Base-by-base conservation (phyloP, 176 grass and related monocot genomes). In the Hordeum marinum region DNA sequence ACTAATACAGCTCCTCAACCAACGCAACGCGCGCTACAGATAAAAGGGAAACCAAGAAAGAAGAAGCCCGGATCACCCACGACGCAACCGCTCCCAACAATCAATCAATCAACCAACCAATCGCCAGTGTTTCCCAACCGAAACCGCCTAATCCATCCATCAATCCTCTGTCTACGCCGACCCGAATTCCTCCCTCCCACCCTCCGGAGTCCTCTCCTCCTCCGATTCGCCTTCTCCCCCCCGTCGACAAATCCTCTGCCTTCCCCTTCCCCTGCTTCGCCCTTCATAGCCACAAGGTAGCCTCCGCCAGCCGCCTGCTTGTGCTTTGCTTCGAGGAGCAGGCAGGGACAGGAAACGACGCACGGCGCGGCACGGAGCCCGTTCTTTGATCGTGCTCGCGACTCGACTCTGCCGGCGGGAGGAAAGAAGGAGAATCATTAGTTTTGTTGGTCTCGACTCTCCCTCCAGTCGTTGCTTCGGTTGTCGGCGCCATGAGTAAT, bases 401-500 rank as follows among this genome's bases (percentile, higher is more conserved):
- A 68, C 54, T 57, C 63, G 55, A 68, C 54, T 57, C 54, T 55
- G 17, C 54, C 54, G 54, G 61, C 1, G 3, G 24, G 37, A 20
- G 61, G 46, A 69, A 45, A 15, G 45, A 13, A 32, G 17, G 58
- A 68, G 64, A 63, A 45, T 35, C 58, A 10, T 73, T 32, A 23
- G 6, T 65, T 57, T 63, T 29, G 2, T 41, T 45, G 36, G 81
- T 15, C 11, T 31, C 77, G n/a, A 25, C 20, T 72, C 63, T 7
- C 11, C 11, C 48, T 18, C 48, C 48, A 15, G 62, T 3, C 43
- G 61, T 63, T 64, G 29, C 11, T 35, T 31, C 9, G 52, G 43
- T 58, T 59, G 67, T 75, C 78, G 84, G 72, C 54, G 78, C 78
- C 72, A 95, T 95, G 93, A 95, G 90, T 68, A 93, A 75, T 36